Evolutionary conservation across 225 moss, liverwort and hornwort species (phyloP).

Genomic region (Antitrichia curtipendula): DNA sequence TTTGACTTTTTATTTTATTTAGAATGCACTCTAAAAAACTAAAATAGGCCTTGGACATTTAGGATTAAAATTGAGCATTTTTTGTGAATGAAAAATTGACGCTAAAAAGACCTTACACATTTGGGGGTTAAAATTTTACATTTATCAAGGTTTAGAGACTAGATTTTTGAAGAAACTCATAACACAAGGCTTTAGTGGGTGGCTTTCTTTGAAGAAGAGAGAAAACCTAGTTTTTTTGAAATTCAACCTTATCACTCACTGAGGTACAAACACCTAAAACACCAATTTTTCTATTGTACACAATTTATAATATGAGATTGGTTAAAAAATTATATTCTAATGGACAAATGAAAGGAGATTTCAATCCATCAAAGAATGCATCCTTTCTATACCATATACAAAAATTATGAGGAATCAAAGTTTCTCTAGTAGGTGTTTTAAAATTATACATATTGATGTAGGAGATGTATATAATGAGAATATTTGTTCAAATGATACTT

Average conservation of each 20-base stretch:
- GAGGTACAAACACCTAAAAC: not conserved
- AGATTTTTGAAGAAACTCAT: fast-evolving
- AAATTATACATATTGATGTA: not conserved
- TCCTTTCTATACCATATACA: fast-evolving
- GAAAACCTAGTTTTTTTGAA: fast-evolving
- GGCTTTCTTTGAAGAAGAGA: fast-evolving
- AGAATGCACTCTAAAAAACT: fast-evolving
- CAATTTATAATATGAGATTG: not conserved
- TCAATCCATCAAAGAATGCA: not conserved
- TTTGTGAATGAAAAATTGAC: not conserved
- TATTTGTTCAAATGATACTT: not conserved
- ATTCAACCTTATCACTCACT: not conserved
- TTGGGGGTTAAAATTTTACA: not conserved
- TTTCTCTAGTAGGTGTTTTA: not conserved
- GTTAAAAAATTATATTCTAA: not conserved
- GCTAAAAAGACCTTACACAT: not conserved
- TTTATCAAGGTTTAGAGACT: fast-evolving
- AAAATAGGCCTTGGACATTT: not conserved
- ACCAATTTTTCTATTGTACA: not conserved
- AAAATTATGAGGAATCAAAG: not conserved
- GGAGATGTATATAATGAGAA: not conserved
- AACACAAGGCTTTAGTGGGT: fast-evolving
- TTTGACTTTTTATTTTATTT: not conserved
- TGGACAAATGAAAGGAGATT: not conserved
- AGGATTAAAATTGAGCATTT: not conserved